Percentiles rank a stretch among this genome's conserved stretches.
phyloP scores from a whole-genome alignment of 176 grass and related monocot genomes.

The Pontederia crassipes region DNA sequence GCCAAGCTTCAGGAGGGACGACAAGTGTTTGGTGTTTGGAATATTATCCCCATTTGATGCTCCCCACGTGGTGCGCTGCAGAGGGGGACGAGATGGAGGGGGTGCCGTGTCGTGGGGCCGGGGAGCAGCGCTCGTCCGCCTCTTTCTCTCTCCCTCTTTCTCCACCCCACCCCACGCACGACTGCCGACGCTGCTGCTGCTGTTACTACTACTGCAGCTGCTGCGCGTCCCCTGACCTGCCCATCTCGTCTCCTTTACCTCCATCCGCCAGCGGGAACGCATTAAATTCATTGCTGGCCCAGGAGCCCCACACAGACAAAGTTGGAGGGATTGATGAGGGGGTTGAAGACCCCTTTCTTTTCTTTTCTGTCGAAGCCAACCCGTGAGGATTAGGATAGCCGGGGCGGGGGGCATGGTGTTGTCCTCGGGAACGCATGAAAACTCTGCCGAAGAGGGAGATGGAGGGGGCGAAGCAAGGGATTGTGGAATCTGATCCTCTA shows the following conservation, averaged over 20 bases:
- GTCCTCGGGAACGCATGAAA: conserved; percentile 18
- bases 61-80: conserved; percentile 13
- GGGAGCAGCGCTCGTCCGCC: conserved; percentile 6
- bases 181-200: not conserved
- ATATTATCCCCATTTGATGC: not conserved
- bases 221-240: too few species aligned
- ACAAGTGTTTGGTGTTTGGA: conserved; percentile 4
- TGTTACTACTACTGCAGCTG: too few species aligned
- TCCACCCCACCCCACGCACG: not conserved
- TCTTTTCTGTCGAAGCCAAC: not conserved
- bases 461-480: too few species aligned
- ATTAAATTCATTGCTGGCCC: not conserved
- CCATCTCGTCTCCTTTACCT: too few species aligned
- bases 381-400: not conserved
- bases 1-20: not conserved
- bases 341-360: too few species aligned
- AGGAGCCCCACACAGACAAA: not conserved
- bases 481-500: not conserved
- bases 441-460: not conserved
- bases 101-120: conserved; percentile 19
- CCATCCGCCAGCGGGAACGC: too few species aligned
- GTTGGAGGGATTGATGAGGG: not conserved
- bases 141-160: not conserved
- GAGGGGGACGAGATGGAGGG: not conserved
- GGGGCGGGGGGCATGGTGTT: not conserved